phyloP scores from a whole-genome alignment of 2,329 filamentous ascomycete genomes.

The Coniochaeta sp. region DNA sequence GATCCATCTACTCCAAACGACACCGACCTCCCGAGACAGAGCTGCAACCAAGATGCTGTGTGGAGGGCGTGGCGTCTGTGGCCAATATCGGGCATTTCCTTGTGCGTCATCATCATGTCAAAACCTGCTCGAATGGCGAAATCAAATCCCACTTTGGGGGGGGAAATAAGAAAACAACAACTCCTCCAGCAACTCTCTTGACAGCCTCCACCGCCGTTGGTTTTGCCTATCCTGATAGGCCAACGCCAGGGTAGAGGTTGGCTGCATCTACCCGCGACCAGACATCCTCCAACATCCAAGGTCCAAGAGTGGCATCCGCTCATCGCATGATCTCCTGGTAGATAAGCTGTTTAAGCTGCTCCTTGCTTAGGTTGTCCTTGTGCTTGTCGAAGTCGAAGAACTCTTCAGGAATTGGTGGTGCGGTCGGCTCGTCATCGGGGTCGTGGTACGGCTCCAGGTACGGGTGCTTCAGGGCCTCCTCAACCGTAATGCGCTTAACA shows the following conservation, averaged over 20 bases:
- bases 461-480: conserved; percentile 93
- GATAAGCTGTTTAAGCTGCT: conserved; percentile 95
- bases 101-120: neutral
- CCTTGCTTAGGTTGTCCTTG: conserved; percentile 97
- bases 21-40: neutral
- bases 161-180: neutral
- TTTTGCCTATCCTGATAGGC: no score
- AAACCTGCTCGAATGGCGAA: neutral
- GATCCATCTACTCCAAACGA: neutral
- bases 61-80: neutral
- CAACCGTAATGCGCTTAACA: conserved; percentile 95
- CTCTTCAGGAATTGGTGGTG: conserved; percentile 92
- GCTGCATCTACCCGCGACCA: no score
- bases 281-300: neutral
- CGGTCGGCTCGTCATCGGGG: conserved; percentile 95
- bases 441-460: conserved; percentile 99
- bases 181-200: neutral
- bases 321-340: conserved; percentile 89
- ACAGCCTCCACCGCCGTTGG: no score
- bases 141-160: neutral
- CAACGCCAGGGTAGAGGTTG: no score
- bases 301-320: neutral
- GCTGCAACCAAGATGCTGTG: neutral
- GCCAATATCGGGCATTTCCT: neutral
- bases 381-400: conserved; percentile 99